phyloP scores from a whole-genome alignment of 345 rosid species.

The Pistacia integerrima region DNA sequence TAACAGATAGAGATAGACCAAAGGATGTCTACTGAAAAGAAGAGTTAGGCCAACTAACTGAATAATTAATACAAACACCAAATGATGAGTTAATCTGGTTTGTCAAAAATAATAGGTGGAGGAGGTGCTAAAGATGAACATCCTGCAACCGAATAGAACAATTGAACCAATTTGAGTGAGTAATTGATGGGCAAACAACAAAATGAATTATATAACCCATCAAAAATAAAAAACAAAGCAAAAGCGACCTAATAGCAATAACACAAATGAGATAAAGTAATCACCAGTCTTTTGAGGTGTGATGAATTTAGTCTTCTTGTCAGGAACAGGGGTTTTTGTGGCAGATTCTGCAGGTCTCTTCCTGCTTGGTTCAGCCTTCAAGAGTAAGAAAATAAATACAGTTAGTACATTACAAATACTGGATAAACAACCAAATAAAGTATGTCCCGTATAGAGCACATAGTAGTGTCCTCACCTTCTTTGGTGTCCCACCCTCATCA shows the following conservation, averaged over 20 bases:
- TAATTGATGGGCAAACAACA: not conserved
- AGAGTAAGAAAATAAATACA: not conserved
- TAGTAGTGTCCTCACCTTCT: constrained; percentile 37
- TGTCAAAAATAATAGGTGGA: no score
- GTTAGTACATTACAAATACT: not conserved
- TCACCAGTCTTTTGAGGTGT: constrained; percentile 78
- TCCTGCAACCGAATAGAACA: no score
- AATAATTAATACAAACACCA: no score
- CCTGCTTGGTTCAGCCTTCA: constrained; percentile 55
- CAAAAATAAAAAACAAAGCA: not conserved
- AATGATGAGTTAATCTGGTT: no score
- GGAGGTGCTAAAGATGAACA: no score
- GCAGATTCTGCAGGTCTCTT: constrained; percentile 64
- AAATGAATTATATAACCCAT: not conserved
- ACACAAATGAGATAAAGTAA: not conserved
- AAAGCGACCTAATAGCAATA: not conserved
- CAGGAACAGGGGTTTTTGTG: constrained; percentile 43
- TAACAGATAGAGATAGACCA: no score
- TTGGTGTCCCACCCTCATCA: constrained; percentile 47
- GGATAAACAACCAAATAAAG: not conserved
- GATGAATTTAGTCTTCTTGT: constrained; percentile 70
- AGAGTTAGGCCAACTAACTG: no score
- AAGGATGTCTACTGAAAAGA: no score
- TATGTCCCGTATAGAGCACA: not conserved
- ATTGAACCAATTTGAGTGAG: not conserved